Base-by-base conservation (phyloP, 441 rosid genomes). In the Aquilaria agallochum region DNA sequence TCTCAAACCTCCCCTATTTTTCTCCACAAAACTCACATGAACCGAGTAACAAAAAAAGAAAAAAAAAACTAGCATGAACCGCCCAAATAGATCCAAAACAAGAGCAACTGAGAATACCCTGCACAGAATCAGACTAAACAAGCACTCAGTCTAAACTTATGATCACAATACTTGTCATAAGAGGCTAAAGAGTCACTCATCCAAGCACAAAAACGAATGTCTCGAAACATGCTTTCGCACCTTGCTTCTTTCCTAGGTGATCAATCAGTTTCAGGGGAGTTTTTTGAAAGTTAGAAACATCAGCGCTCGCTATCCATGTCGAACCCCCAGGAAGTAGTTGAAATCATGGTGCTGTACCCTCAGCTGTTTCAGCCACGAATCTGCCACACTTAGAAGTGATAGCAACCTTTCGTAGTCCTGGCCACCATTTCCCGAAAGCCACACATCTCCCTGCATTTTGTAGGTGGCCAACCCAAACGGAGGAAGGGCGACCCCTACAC, bases 311-410 rank as follows among this genome's bases (percentile, higher is more conserved):
- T 67, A 89, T 75, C 86, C 87, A 76, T 78, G 79, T 64, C 85
- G 68, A 56, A 78, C 76, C 66, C 84, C 88, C 51, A 66, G 74
- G 76, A 89, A 92, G 79, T 85, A 86, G 74, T 80, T 81, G 79
- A 82, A 92, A 82, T 92, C 97, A 50, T 85, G 95, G 78, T 92
- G 97, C 69, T 87, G 96, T 60, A 87, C 95, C 80, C 79, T 74
- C 34, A 92, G 83, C 60, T 92, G 96, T 81, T 87, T 92, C 2
- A 92, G 85, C 97, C 97, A 92, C 36, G 97, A 92, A 75, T 92
- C 92, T 3, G 97, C 97, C 68, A 92, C 95, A 27, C 96, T 85
- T 62, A 78, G 63, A 36, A 92, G 90, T 11, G 97, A 89, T 9
- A 61, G 60, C 30, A 92, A 75, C 74, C 85, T 84, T 13, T 87